phyloP scores from a whole-genome alignment of 306 rosid species.

The Cotoneaster glaucophyllus region DNA sequence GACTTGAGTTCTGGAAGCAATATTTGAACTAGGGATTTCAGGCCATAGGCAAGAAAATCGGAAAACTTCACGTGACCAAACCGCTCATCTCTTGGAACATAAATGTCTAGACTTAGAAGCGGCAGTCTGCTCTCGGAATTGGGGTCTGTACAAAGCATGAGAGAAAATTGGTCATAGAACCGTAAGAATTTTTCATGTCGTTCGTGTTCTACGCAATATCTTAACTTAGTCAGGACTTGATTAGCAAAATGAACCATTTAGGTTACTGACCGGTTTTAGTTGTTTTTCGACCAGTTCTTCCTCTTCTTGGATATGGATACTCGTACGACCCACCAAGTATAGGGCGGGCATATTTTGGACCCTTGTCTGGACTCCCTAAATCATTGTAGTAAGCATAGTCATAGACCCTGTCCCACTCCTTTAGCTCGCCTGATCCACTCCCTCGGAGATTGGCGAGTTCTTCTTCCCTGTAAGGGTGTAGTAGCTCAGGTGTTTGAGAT shows the following conservation, averaged over 20 bases:
- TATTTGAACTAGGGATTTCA: conserved; percentile 66
- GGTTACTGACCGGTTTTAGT: conserved; percentile 41
- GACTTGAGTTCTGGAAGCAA: conserved; percentile 61
- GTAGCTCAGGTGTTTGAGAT: conserved; percentile 49
- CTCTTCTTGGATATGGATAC: conserved; percentile 84
- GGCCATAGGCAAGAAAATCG: conserved; percentile 66
- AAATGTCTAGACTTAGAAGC: conserved; percentile 55
- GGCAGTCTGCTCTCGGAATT: conserved; percentile 63
- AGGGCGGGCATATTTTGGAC: conserved; percentile 50
- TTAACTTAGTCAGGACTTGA: not conserved
- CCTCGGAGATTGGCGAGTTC: conserved; percentile 66
- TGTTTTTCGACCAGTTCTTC: conserved; percentile 68
- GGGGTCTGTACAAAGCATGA: conserved; percentile 54
- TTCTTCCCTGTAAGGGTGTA: conserved; percentile 56
- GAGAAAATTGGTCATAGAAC: not conserved
- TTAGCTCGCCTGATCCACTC: conserved; percentile 48
- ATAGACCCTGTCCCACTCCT: conserved; percentile 94
- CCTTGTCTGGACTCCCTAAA: conserved; percentile 62
- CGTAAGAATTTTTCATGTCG: not conserved
- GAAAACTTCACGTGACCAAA: conserved; percentile 69
- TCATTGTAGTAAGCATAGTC: conserved; percentile 91
- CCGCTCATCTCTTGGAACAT: conserved; percentile 84
- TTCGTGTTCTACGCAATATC: not conserved
- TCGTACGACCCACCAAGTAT: conserved; percentile 60
- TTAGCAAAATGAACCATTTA: not conserved